Conservation (phyloP, 495 filamentous ascomycete genomes). For the Acidiella bohemica region DNA sequence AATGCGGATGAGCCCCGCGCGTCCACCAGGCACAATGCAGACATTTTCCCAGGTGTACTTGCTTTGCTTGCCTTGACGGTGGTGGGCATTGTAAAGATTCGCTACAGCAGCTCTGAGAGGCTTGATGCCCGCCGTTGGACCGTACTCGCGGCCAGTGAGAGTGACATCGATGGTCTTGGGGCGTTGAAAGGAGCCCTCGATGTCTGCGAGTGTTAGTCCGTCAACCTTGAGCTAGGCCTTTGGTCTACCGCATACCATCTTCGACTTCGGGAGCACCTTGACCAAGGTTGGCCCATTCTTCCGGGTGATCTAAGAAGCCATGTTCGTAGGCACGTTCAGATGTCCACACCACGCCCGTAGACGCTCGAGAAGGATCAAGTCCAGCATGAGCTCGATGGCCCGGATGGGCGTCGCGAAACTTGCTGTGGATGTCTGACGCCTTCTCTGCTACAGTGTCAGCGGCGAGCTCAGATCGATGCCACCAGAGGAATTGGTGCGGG, state of each 20-base stretch:
- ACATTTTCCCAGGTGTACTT: slow-evolving; percentile 98
- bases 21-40: slow-evolving; percentile 89
- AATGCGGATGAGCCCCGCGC: slow-evolving; percentile 85
- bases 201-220: slow-evolving; percentile 35
- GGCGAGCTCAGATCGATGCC: too few species aligned
- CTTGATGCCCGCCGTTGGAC: slow-evolving; percentile 87
- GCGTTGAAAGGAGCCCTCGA: slow-evolving; percentile 78
- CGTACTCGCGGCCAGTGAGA: slow-evolving; percentile 71
- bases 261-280: slow-evolving; percentile 93
- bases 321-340: slow-evolving; percentile 32
- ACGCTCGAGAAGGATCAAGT: slow-evolving; percentile 67
- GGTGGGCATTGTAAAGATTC: slow-evolving; percentile 81
- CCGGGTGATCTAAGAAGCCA: slow-evolving; percentile 57
- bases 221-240: too few species aligned
- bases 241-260: slow-evolving; percentile 5
- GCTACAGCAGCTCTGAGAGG: slow-evolving; percentile 81
- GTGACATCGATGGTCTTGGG: slow-evolving; percentile 68
- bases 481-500: too few species aligned
- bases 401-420: slow-evolving; percentile 76
- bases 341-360: slow-evolving; percentile 33
- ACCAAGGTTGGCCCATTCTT: slow-evolving; percentile 81
- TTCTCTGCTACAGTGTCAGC: slow-evolving; percentile 42
- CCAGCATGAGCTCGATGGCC: slow-evolving; percentile 82
- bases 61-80: slow-evolving; percentile 73
- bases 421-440: slow-evolving; percentile 65